A percentile compares a stretch with the other conserved stretches of the same genome.
Conservation (phyloP, 192 early-diverging fungal species). For the Podochytrium sp. region DNA sequence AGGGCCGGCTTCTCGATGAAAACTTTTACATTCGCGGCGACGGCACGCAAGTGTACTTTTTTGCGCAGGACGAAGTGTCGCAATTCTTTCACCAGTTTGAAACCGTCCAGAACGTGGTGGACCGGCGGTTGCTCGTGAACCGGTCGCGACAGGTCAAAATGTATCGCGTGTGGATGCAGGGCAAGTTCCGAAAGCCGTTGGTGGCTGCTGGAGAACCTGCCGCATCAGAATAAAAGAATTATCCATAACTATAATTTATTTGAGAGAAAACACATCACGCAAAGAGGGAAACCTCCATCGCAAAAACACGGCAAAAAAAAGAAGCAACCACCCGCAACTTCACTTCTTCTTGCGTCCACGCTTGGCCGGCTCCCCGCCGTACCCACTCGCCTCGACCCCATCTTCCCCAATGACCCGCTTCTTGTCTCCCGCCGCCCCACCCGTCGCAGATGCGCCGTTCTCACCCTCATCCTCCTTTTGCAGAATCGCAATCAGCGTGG, state of each 20-base stretch:
- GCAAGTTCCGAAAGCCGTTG: slow-evolving; percentile 86
- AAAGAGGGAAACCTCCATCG: too few species aligned
- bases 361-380: slow-evolving; percentile 5
- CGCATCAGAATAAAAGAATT: too few species aligned
- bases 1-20: slow-evolving; percentile 83
- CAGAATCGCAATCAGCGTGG: slow-evolving; percentile 26
- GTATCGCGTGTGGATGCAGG: slow-evolving; percentile 97
- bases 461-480: slow-evolving; percentile 38
- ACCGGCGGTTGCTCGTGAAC: slow-evolving; percentile 92
- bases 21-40: slow-evolving; percentile 98
- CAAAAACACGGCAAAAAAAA: too few species aligned
- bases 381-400: not conserved
- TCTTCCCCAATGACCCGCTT: not conserved
- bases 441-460: not conserved
- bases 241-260: too few species aligned
- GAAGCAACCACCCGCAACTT: too few species aligned
- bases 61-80: slow-evolving; percentile 68
- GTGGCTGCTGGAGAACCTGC: too few species aligned
- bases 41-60: slow-evolving; percentile 95
- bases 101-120: slow-evolving; percentile 89
- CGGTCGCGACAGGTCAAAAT: slow-evolving; percentile 90
- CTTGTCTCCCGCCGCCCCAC: not conserved
- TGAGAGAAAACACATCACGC: too few species aligned
- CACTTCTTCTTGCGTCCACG: slow-evolving; percentile 23
- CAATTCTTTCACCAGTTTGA: slow-evolving; percentile 65